A percentile compares a stretch with the other conserved stretches of the same genome.
Conservation (phyloP, 139 green algal species). For the Micractinium sp. region DNA sequence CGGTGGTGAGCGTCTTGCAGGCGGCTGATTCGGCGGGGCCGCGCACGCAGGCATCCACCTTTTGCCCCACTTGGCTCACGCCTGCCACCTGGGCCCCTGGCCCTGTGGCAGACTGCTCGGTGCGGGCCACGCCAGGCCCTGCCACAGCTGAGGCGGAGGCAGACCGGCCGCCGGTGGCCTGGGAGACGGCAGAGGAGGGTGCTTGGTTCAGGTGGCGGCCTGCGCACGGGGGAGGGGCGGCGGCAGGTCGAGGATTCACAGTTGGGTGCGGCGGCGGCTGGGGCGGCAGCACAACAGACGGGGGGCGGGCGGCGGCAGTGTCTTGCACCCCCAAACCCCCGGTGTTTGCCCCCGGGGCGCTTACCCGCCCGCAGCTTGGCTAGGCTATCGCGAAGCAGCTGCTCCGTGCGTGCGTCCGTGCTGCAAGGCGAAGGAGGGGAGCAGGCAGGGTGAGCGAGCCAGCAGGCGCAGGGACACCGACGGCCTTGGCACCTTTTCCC, state of each 20-base stretch:
- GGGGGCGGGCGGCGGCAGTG: not conserved
- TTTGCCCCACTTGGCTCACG: conserved; percentile 2
- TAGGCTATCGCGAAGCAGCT: conserved; percentile 6
- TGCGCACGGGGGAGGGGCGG: not conserved
- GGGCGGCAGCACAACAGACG: not conserved
- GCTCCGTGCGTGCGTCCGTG: not conserved
- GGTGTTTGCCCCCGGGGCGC: not conserved
- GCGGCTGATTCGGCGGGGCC: conserved; percentile 18
- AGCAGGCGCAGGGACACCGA: not conserved
- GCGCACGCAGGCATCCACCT: conserved; percentile 30
- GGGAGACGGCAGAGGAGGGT: not conserved
- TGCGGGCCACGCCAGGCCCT: not conserved
- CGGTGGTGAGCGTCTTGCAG: conserved; percentile 34
- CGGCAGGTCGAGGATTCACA: not conserved
- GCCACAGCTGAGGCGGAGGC: not conserved
- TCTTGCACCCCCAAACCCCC: too few relatives aligned
- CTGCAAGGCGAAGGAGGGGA: not conserved
- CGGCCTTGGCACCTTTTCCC: not conserved
- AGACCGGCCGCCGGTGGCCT: not conserved
- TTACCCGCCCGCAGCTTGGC: not conserved
- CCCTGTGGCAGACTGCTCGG: conserved; percentile 22
- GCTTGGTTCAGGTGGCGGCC: not conserved
- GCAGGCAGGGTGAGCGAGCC: not conserved
- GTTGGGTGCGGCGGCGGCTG: not conserved
- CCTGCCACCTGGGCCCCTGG: not conserved